Conservation (phyloP, 2,329 filamentous ascomycete genomes). For the Sporothrix pseudoabietina region DNA sequence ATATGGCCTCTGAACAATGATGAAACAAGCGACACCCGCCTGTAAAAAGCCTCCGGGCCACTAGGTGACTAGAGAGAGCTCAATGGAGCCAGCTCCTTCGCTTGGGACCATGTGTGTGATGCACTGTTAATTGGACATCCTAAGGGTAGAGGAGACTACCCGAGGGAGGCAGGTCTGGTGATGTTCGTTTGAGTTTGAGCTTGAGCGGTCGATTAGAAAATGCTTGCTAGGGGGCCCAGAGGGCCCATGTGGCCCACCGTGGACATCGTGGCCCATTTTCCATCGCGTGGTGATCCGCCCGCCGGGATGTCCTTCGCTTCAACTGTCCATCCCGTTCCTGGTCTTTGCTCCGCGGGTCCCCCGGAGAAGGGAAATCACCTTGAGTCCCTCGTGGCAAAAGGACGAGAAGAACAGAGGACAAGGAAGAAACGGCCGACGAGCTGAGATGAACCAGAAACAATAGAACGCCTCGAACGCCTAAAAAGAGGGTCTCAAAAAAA, state of each 20-base stretch:
- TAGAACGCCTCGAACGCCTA: not conserved
- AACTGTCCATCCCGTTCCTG: slow-evolving; percentile 6
- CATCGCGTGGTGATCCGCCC: not conserved
- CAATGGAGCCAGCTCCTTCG: not conserved
- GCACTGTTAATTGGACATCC: not conserved
- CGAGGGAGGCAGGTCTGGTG: not conserved
- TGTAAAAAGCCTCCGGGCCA: not conserved
- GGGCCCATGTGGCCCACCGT: not conserved
- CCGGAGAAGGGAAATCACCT: not conserved
- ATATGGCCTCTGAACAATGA: no score
- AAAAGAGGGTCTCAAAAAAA: not conserved
- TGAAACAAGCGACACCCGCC: not conserved
- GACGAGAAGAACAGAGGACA: not conserved
- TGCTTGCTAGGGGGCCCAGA: not conserved
- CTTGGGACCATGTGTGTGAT: not conserved
- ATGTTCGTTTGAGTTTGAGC: not conserved
- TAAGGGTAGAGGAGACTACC: no score
- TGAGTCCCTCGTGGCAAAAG: not conserved
- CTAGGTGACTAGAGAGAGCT: not conserved
- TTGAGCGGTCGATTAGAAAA: not conserved
- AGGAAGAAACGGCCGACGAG: not conserved
- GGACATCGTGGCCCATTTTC: not conserved
- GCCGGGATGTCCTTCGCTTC: not conserved
- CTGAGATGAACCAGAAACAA: not conserved
- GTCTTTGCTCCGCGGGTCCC: slow-evolving; percentile 6